Conservation (phyloP, 176 grass and related monocot genomes). For the Carex cristatella region DNA sequence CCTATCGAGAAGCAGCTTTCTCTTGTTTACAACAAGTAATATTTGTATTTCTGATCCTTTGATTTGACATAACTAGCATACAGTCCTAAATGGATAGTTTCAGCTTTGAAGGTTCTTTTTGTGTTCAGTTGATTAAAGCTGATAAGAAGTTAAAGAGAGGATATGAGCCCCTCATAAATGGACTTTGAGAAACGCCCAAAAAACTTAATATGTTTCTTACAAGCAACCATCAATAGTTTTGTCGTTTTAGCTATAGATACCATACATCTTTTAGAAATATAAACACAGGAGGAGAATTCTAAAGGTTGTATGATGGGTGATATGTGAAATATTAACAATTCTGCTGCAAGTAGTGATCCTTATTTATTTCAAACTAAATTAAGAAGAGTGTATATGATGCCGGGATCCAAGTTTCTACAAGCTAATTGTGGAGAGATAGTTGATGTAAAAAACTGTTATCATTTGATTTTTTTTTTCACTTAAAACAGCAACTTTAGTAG, state of each 20-base stretch:
- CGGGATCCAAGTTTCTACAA: neutral
- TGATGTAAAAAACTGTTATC: neutral
- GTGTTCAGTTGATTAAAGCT: neutral
- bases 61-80: slow-evolving; percentile 21
- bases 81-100: neutral
- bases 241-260: neutral
- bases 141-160: slow-evolving; percentile 3
- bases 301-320: neutral
- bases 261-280: neutral
- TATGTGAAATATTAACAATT: neutral
- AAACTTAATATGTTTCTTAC: neutral
- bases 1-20: slow-evolving; percentile 85
- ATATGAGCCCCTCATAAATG: neutral
- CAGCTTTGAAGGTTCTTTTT: neutral
- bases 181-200: neutral
- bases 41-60: slow-evolving; percentile 29
- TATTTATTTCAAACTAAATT: neutral
- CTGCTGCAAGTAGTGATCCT: neutral
- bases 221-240: neutral
- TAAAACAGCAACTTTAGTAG: neutral
- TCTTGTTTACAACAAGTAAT: slow-evolving; percentile 84
- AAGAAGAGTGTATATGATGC: neutral
- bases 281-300: neutral
- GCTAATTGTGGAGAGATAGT: neutral
- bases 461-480: neutral